Evolutionary conservation across 23 red algal genomes (phyloP).

Genomic region (Gracilaria gracilis): DNA sequence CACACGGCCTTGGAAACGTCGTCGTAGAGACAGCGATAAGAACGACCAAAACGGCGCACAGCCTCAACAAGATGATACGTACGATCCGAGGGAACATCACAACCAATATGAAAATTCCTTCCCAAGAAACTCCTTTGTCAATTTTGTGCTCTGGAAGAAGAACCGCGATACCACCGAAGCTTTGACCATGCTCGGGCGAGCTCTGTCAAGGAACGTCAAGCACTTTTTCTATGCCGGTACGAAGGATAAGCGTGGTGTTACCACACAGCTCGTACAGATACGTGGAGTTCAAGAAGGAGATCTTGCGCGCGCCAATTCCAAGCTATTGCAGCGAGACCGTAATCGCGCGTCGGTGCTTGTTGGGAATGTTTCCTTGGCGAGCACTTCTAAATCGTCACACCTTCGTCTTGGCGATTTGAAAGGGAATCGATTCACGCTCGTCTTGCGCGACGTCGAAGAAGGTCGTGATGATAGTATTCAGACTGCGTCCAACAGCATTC

Average conservation of each 20-base stretch:
- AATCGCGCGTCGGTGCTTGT: slow-evolving; percentile 56
- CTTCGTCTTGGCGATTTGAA: slow-evolving; percentile 79
- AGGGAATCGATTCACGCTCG: slow-evolving; percentile 92
- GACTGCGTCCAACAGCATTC: slow-evolving; percentile 57
- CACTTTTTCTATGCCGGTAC: slow-evolving; percentile 86
- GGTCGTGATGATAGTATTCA: slow-evolving; percentile 10
- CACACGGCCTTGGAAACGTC: slow-evolving; percentile 58
- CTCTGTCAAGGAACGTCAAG: slow-evolving; percentile 47
- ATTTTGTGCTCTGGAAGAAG: slow-evolving; percentile 92
- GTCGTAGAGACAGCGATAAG: slow-evolving; percentile 29
- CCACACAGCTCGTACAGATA: slow-evolving; percentile 87
- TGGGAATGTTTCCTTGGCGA: slow-evolving; percentile 51
- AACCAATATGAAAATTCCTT: background rate
- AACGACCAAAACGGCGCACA: background rate
- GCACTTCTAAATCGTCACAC: slow-evolving; percentile 20
- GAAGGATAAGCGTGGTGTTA: slow-evolving; percentile 96
- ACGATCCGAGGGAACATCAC: slow-evolving; percentile 34
- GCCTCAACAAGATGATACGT: slow-evolving; percentile 31
- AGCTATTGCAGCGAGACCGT: slow-evolving; percentile 9
- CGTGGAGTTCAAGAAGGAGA: slow-evolving; percentile 54
- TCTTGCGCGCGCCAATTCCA: slow-evolving; percentile 55
- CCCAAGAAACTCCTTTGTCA: slow-evolving; percentile 42
- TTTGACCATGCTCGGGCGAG: slow-evolving; percentile 55
- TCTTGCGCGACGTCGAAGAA: slow-evolving; percentile 67
- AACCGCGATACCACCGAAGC: slow-evolving; percentile 86